Base-by-base conservation (phyloP, 192 early-diverging fungal species). In the Endogone sp. region DNA sequence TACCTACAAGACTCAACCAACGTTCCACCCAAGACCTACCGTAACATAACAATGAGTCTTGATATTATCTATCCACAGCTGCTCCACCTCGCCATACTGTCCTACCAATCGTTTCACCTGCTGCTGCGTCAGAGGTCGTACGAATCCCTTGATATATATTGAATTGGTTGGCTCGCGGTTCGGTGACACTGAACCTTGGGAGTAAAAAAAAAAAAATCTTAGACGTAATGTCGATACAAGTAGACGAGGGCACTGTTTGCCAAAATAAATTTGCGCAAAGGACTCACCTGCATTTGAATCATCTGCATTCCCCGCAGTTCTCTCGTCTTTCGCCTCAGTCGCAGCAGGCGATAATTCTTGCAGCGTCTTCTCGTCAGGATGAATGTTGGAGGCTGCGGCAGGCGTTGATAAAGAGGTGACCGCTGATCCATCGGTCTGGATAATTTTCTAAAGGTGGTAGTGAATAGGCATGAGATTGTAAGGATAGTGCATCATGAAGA, bases 21-120 rank as follows among this genome's bases (percentile, higher is more conserved):
- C 3, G 16, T 62, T 8, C 6, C 28, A 32, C 10, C n/a, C 26
- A 3, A 29, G 27, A 75, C 82, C 76, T 83, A 88, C 87, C 28
- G 74, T 72, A 9, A 86, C 86, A 75, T 82, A 89, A 61, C 86
- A 84, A 67, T 89, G 87, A 2, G 86, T 83, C 55, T 85, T 83
- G 66, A 89, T 88, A 49, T 59, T 72, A 64, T 89, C 82, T 79
- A 89, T 83, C 87, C 87, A 89, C 11, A 89, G 69, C 32, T 69
- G 70, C 21, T 86, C 82, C 8, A 86, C 58, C 23, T 69, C 75
- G 22, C 87, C 87, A 70, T 76, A 85, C 63, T 82, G 66, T 58
- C 69, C 67, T 20, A 86, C 69, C 27, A 86, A 66, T 22, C 71
- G 59, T 63, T 78, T 74, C 66, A 84, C 83, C 31, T 81, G 72